Evolutionary conservation across 2,329 filamentous ascomycete genomes (phyloP).

Genomic region (Lasiodiplodia hormozganensis): DNA sequence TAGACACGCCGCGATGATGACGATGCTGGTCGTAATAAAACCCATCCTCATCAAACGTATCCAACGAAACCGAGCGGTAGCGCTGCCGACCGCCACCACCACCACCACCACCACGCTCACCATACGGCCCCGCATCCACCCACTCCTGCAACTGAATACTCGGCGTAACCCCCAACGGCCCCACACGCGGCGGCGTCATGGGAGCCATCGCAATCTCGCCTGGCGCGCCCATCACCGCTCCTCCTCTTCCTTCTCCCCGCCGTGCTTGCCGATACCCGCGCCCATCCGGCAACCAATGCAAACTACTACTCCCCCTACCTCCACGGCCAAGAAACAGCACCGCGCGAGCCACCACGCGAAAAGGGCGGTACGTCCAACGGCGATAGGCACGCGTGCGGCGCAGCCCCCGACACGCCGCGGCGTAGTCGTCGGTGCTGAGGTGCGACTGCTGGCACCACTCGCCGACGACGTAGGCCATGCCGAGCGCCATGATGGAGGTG

Average conservation of each 20-base stretch:
- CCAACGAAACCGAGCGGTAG: background rate
- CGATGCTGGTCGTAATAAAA: background rate
- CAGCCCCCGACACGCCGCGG: constrained; percentile 38
- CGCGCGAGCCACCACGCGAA: constrained; percentile 26
- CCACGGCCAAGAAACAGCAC: background rate
- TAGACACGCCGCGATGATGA: background rate
- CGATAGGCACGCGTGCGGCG: constrained; percentile 38
- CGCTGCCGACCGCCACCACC: background rate
- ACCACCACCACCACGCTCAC: background rate
- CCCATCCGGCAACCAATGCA: background rate
- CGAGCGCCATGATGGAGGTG: constrained; percentile 39
- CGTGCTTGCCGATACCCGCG: background rate
- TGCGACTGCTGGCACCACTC: constrained; percentile 49
- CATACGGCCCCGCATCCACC: background rate
- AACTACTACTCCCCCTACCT: background rate
- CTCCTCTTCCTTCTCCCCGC: no score
- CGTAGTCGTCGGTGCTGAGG: constrained; percentile 44
- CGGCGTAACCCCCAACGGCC: background rate
- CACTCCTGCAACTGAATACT: constrained; percentile 2
- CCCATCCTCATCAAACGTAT: background rate
- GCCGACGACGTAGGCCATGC: constrained; percentile 47
- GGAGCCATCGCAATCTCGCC: no score
- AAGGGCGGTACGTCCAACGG: constrained; percentile 32
- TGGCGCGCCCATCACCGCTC: no score
- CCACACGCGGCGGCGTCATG: background rate